Conservation (phyloP, 2,329 filamentous ascomycete species). For the Fusarium albosuccineum region DNA sequence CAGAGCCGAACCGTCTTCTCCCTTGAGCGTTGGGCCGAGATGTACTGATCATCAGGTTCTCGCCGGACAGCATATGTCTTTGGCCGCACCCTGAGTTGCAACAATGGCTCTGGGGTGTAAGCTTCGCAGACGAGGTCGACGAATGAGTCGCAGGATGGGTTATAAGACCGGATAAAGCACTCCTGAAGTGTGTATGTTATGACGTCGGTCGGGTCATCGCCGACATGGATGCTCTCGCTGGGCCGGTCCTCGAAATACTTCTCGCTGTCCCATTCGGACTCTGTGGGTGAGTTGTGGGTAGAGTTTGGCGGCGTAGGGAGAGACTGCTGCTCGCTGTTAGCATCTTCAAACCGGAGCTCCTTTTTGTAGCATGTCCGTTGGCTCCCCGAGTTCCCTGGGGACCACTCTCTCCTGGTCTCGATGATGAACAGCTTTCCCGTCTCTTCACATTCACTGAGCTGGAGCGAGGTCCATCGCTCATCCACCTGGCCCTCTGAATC, state of each 20-base stretch:
- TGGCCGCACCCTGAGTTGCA: slow-evolving; percentile 58
- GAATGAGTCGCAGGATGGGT: slow-evolving; percentile 65
- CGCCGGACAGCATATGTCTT: slow-evolving; percentile 15
- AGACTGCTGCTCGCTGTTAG: not conserved
- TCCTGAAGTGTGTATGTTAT: slow-evolving; percentile 64
- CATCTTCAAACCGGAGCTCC: slow-evolving; percentile 58
- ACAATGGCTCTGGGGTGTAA: slow-evolving; percentile 48
- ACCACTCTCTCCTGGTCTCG: slow-evolving; percentile 79
- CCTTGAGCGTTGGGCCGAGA: not conserved
- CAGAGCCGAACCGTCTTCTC: slow-evolving; percentile 33
- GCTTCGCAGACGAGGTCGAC: slow-evolving; percentile 65
- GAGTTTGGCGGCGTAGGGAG: slow-evolving; percentile 19
- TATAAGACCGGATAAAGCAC: slow-evolving; percentile 69
- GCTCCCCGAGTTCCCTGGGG: slow-evolving; percentile 64
- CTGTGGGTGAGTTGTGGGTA: not conserved
- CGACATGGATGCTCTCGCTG: slow-evolving; percentile 57
- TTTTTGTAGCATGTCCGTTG: slow-evolving; percentile 76
- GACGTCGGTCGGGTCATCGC: slow-evolving; percentile 57
- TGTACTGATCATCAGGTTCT: not conserved
- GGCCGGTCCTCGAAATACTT: slow-evolving; percentile 38
- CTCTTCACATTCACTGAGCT: slow-evolving; percentile 70
- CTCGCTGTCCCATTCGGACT: slow-evolving; percentile 52
- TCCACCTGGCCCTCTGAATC: slow-evolving; percentile 79
- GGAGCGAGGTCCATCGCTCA: slow-evolving; percentile 78
- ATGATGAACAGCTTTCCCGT: slow-evolving; percentile 71